Conservation (phyloP, 768 basidiomycete genomes). For the Hygrocybe punicea region DNA sequence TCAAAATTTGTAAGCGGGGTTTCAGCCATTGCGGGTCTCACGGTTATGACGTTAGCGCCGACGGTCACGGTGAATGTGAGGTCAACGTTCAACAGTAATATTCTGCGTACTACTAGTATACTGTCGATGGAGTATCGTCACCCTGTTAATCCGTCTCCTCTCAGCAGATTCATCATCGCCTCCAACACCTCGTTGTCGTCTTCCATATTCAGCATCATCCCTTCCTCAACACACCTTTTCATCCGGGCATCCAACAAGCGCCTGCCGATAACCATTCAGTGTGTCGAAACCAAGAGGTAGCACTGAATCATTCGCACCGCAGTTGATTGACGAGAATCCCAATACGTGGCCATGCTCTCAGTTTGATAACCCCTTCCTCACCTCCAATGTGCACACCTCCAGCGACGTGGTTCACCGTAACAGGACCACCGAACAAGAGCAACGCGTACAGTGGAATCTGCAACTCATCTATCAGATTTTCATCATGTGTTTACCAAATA, state of each 20-base stretch:
- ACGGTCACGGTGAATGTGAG: no score
- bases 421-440: conserved; percentile 77
- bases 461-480: neutral
- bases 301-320: conserved; percentile 40
- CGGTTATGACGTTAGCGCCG: no score
- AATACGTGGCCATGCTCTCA: conserved; percentile 86
- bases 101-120: no score
- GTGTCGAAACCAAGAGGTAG: no score
- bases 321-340: conserved; percentile 86
- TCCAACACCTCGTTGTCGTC: conserved; percentile 52
- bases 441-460: conserved; percentile 87
- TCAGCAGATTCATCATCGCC: conserved; percentile 33
- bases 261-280: no score
- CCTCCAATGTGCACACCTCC: conserved; percentile 69
- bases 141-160: neutral
- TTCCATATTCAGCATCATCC: conserved; percentile 44
- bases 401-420: conserved; percentile 73
- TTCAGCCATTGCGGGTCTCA: no score
- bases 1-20: no score
- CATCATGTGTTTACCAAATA: neutral
- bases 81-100: no score
- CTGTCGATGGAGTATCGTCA: neutral
- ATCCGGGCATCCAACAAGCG: conserved; percentile 47
- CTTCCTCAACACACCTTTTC: conserved; percentile 58
- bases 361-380: conserved; percentile 51